Evolutionary conservation across 345 rosid genomes (phyloP).

Genomic region (Psidium guajava): DNA sequence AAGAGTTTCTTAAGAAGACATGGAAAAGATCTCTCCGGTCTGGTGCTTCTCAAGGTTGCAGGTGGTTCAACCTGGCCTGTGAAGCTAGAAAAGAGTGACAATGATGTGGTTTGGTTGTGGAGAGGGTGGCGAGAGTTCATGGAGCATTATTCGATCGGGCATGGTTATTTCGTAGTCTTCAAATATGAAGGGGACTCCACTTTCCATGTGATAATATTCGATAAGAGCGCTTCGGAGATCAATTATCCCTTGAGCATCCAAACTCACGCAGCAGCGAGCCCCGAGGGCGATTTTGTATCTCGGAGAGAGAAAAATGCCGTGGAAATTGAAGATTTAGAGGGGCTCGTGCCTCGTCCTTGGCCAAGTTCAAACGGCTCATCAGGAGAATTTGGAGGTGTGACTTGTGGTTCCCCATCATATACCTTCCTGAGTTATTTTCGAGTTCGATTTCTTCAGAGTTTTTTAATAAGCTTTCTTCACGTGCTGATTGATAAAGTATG

Average conservation of each 20-base stretch:
- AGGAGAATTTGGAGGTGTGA: background rate
- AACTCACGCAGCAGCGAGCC: background rate
- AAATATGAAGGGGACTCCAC: background rate
- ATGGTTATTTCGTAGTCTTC: background rate
- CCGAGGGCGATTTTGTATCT: background rate
- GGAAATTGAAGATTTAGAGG: background rate
- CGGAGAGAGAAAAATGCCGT: background rate
- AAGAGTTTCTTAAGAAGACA: background rate
- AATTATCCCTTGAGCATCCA: background rate
- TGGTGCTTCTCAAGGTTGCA: background rate
- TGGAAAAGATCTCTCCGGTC: background rate
- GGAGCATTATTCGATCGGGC: background rate
- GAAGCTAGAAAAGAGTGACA: background rate
- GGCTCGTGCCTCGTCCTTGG: background rate
- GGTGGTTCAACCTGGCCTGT: background rate
- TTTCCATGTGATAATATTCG: background rate
- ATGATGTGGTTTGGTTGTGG: background rate
- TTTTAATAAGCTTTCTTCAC: background rate
- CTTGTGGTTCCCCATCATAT: background rate
- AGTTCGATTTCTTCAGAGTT: background rate
- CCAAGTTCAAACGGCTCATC: background rate
- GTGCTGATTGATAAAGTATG: background rate
- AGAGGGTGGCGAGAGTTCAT: background rate
- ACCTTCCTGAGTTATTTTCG: background rate
- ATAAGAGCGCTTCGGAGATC: background rate